Evolutionary conservation across 2,329 filamentous ascomycete genomes (phyloP).

Genomic region (Cyphellophora europaea): DNA sequence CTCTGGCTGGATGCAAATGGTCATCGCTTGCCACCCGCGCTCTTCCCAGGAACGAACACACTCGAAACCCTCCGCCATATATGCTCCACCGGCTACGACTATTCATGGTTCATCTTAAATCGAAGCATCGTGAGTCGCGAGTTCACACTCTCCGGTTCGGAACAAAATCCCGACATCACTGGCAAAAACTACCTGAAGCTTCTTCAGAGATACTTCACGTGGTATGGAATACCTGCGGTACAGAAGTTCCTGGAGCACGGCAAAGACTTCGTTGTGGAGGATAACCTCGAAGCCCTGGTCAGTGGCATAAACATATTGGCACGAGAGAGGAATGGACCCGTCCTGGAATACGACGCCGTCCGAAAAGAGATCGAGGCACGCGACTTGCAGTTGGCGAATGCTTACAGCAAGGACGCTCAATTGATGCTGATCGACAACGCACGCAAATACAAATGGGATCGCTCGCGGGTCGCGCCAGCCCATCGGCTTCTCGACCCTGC

Average conservation of each 20-base stretch:
- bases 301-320: conserved; percentile 51
- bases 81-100: conserved; percentile 52
- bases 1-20: conserved; percentile 55
- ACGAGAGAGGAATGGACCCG: conserved; percentile 33
- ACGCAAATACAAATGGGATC: conserved; percentile 47
- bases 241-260: conserved; percentile 52
- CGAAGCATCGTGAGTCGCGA: conserved; percentile 51
- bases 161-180: conserved; percentile 55
- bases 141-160: conserved; percentile 53
- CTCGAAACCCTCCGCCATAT: conserved; percentile 51
- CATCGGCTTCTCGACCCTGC: conserved; percentile 45
- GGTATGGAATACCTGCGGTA: conserved; percentile 44
- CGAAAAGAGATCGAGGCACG: conserved; percentile 41
- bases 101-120: conserved; percentile 54
- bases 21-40: conserved; percentile 46
- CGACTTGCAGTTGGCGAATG: conserved; percentile 48
- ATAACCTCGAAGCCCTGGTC: conserved; percentile 47
- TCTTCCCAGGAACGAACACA: conserved; percentile 51
- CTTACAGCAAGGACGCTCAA: conserved; percentile 52
- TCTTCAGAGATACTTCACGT: conserved; percentile 42
- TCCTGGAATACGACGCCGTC: conserved; percentile 37
- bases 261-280: conserved; percentile 50
- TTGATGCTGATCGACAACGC: conserved; percentile 53
- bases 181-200: conserved; percentile 47
- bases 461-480: conserved; percentile 42